Conservation (phyloP, 257 asterid species). For the Henckelia pumila region DNA sequence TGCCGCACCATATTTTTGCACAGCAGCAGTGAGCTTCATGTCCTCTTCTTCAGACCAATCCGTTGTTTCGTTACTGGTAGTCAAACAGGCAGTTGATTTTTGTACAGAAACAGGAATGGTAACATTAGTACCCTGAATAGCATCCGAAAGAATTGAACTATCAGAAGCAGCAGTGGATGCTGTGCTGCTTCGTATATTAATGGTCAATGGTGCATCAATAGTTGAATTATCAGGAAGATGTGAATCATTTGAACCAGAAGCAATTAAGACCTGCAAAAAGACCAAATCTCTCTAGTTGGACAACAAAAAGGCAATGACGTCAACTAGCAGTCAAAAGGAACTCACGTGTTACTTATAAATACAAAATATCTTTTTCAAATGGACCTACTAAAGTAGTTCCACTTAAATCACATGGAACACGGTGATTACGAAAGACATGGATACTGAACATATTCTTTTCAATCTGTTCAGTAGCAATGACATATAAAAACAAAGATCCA, state of each 20-base stretch:
- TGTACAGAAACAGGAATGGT: constrained; percentile 62
- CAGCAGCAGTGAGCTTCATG: constrained; percentile 67
- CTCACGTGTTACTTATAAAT: neutral
- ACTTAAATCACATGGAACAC: no score
- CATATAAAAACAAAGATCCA: no score
- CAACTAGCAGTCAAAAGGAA: constrained; percentile 11
- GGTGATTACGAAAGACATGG: no score
- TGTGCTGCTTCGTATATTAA: constrained; percentile 59
- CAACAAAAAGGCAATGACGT: neutral
- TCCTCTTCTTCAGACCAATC: constrained; percentile 78
- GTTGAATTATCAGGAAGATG: constrained; percentile 43
- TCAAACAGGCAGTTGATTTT: constrained; percentile 39
- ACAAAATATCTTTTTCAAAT: neutral
- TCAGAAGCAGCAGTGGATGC: constrained; percentile 41
- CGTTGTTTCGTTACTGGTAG: constrained; percentile 53
- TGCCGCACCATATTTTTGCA: constrained; percentile 61
- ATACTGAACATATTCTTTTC: no score
- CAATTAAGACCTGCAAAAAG: constrained; percentile 56
- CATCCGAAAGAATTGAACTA: constrained; percentile 38
- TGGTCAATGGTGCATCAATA: constrained; percentile 79
- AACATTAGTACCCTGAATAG: constrained; percentile 44
- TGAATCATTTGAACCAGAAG: constrained; percentile 56
- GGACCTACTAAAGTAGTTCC: neutral
- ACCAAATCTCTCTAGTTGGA: constrained; percentile 16
- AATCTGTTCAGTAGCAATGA: no score